Base-by-base conservation (phyloP, 345 rosid genomes). In the Camelina laxa region DNA sequence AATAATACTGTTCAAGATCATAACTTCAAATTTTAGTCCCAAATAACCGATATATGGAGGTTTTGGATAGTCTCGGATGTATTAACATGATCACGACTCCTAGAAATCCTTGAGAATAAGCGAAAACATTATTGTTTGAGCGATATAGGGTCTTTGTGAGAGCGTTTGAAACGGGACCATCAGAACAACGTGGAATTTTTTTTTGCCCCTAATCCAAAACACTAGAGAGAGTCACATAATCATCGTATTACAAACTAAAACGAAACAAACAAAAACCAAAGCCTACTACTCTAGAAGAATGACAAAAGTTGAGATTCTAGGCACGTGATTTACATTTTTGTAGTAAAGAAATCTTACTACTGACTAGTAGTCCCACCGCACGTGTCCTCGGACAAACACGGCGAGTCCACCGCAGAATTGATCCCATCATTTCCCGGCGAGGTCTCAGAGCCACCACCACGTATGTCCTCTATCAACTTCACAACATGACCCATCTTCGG, bases 351-450 rank as follows among this genome's bases (percentile, higher is more conserved):
- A 33, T 61, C 39, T 22, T 59, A 13, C 81, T 79, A 90, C 80
- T 83, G 94, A 69, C 89, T 87, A 12, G 45, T 78, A 41, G 81
- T 61, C 70, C 58, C 83, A 3, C 89, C 91, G 35, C 86, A 73
- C 0, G 91, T 88, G 80, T 87, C 97, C 62, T 87, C 97, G 0
- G 97, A 93, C 85, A 84, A 44, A 24, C 86, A 85, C 2, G 98
- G 97, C 0, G 98, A 75, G 12, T 89, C 97, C 5, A 90, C 85
- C 12, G 83, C 88, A 0, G 93, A 89, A 64, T 84, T 92, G 3
- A 73, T 55, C 5, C 76, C 82, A 2, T 88, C 92, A 3, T 87
- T 88, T 71, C 85, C 80, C 0, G 96, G 97, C 0, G 98, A 93
- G 6, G 82, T 77, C 65, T 85, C 89, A 3, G 75, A 69, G 55